Conservation (phyloP, 441 rosid species). For the Croton setiger region DNA sequence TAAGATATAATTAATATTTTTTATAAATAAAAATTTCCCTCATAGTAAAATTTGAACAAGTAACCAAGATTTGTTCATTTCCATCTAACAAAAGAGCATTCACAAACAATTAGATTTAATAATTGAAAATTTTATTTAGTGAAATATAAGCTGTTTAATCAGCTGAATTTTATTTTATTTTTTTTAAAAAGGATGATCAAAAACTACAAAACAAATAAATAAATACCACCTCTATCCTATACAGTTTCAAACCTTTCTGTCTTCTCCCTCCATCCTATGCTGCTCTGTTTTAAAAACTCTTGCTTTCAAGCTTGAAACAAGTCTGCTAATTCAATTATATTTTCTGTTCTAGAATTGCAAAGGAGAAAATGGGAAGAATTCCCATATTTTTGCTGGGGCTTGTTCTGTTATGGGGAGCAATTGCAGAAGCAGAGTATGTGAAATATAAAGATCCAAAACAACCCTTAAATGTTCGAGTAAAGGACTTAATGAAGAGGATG, state of each 20-base stretch:
- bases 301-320: neutral
- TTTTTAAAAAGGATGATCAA: neutral
- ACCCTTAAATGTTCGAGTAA: conserved; percentile 45
- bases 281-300: neutral
- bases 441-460: conserved; percentile 61
- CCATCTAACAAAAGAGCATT: no score
- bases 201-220: neutral
- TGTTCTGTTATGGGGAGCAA: conserved; percentile 27
- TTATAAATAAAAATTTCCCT: no score
- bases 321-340: conserved; percentile 1
- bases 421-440: conserved; percentile 36
- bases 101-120: no score
- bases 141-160: no score
- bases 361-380: conserved; percentile 32
- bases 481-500: conserved; percentile 59
- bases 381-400: conserved; percentile 29
- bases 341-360: neutral
- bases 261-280: neutral
- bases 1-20: no score
- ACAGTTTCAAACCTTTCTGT: neutral
- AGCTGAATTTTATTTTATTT: no score
- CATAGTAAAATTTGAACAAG: no score
- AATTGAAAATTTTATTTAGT: no score
- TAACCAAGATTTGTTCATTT: no score
- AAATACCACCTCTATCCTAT: conserved; percentile 8